phyloP scores from a whole-genome alignment of 2,329 filamentous ascomycete genomes.

The Sclerotinia borealis region DNA sequence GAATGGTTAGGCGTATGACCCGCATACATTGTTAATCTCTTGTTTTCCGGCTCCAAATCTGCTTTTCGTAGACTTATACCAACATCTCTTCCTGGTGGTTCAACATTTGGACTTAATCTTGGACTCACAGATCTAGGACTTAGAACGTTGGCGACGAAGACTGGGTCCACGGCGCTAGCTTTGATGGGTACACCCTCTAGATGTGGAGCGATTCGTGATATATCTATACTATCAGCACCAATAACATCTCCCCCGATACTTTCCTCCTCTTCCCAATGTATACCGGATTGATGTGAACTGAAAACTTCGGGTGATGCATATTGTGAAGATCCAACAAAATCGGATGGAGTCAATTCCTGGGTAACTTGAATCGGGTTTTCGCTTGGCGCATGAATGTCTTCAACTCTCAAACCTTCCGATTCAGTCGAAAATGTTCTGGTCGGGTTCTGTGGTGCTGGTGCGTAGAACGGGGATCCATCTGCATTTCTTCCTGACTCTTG shows the following conservation, averaged over 20 bases:
- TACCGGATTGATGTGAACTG: constrained; percentile 11
- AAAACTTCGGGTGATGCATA: constrained; percentile 5
- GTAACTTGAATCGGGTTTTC: constrained; percentile 30
- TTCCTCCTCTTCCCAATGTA: constrained; percentile 6
- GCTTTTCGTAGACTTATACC: constrained; percentile 10
- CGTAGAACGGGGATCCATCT: constrained; percentile 33
- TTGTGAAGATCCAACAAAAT: constrained; percentile 24
- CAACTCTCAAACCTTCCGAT: constrained; percentile 25
- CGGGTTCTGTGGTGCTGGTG: constrained; percentile 31
- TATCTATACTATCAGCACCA: constrained; percentile 43
- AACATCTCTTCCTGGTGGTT: constrained; percentile 17
- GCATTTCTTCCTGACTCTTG: constrained; percentile 33
- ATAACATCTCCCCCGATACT: background rate
- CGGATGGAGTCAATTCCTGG: constrained; percentile 29
- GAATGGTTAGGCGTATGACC: constrained; percentile 57
- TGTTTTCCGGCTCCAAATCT: constrained; percentile 35
- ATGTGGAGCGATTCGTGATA: constrained; percentile 51
- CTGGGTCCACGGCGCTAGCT: constrained; percentile 42
- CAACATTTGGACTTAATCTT: constrained; percentile 24
- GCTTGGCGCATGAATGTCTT: constrained; percentile 23
- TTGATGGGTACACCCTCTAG: constrained; percentile 56
- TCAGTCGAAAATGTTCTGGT: constrained; percentile 27
- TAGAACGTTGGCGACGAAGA: constrained; percentile 29
- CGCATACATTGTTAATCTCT: constrained; percentile 54
- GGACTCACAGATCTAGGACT: constrained; percentile 25